These are phyloP conservation scores for Aspergillus terreus DNA, from an alignment of 2,329 filamentous ascomycete genomes.

Conservation along the genomic window DNA sequence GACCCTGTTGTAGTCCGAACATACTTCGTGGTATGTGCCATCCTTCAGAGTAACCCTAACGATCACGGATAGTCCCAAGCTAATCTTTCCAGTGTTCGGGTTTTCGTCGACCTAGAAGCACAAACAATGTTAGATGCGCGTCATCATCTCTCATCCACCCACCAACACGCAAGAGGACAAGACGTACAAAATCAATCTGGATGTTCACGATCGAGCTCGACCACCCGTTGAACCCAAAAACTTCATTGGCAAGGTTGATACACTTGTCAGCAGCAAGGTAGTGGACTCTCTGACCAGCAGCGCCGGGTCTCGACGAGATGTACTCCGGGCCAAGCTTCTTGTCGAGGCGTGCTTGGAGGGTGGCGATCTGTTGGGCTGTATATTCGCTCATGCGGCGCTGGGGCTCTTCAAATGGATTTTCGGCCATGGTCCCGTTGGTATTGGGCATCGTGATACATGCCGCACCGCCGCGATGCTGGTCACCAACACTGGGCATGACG, in stretches of 20 bases:
- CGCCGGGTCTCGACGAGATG: constrained; percentile 79
- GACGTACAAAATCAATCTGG: constrained; percentile 78
- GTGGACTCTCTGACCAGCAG: constrained; percentile 80
- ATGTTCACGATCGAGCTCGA: constrained; percentile 93
- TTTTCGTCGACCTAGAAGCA: constrained; percentile 68
- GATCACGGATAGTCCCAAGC: constrained; percentile 82
- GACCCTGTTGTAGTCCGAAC: neutral
- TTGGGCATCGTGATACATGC: constrained; percentile 41
- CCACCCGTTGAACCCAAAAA: constrained; percentile 98
- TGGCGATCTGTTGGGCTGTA: constrained; percentile 86
- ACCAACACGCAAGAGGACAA: neutral
- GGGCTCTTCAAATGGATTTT: constrained; percentile 78
- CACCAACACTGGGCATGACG: constrained; percentile 55
- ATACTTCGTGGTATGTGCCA: constrained; percentile 85
- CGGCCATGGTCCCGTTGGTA: constrained; percentile 30
- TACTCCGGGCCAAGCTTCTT: constrained; percentile 96
- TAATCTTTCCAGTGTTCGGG: constrained; percentile 71
- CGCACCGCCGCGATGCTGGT: constrained; percentile 56
- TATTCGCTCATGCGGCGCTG: constrained; percentile 70
- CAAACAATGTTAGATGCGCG: neutral
- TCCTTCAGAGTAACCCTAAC: constrained; percentile 86
- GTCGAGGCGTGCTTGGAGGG: constrained; percentile 78
- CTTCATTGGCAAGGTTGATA: constrained; percentile 89
- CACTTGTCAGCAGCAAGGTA: constrained; percentile 96
- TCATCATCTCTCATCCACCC: neutral